Conservation (phyloP, 352 stramenopile species). For the Phytophthora boehmeriae region DNA sequence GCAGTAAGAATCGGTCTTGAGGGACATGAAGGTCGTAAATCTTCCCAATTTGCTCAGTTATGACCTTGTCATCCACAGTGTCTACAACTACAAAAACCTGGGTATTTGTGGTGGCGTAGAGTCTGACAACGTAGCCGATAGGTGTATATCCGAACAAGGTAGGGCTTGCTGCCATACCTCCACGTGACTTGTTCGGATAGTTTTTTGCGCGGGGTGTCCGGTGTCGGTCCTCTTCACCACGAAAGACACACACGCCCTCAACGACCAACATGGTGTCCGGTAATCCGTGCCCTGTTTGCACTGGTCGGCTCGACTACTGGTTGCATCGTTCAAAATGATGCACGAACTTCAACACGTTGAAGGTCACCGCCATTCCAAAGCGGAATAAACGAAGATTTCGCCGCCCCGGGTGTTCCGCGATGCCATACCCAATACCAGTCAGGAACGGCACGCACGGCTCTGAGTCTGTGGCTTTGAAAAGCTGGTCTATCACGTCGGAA, state of each 20-base stretch:
- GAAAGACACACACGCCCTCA: conserved; percentile 27
- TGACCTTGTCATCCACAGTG: background rate
- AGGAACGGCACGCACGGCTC: conserved; percentile 29
- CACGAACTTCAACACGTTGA: conserved; percentile 28
- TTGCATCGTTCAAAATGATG: conserved; percentile 29
- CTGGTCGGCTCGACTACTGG: conserved; percentile 15
- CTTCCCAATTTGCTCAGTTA: background rate
- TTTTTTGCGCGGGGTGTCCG: conserved; percentile 23
- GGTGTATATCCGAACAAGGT: conserved; percentile 45
- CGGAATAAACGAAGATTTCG: conserved; percentile 31
- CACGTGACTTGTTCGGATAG: conserved; percentile 34
- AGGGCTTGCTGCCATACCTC: conserved; percentile 38
- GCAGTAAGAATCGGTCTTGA: conserved; percentile 18
- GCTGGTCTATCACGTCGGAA: conserved; percentile 12
- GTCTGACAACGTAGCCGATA: conserved; percentile 34
- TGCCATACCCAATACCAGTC: conserved; percentile 15
- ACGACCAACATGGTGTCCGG: conserved; percentile 31
- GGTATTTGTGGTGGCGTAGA: conserved; percentile 21
- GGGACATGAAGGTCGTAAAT: background rate
- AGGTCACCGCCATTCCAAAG: conserved; percentile 38
- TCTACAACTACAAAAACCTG: background rate
- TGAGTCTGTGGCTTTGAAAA: conserved; percentile 24
- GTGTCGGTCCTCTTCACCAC: conserved; percentile 25
- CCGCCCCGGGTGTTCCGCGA: conserved; percentile 14
- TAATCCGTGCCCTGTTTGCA: conserved; percentile 22